These are phyloP conservation scores for Carex myosuroides DNA, from an alignment of 176 grass and related monocot species.

Conservation along the genomic window DNA sequence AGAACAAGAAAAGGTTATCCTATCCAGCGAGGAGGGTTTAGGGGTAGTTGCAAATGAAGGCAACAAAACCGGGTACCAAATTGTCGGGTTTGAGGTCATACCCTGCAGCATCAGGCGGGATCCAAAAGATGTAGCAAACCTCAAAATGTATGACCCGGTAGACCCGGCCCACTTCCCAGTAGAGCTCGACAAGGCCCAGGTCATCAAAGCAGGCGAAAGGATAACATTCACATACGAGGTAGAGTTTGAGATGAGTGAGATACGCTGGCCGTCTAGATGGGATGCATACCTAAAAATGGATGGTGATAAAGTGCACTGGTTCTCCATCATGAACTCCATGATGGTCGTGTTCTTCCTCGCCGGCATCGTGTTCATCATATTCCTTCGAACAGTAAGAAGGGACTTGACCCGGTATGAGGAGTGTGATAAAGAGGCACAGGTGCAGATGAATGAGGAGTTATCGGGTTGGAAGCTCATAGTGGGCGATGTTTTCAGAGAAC, in stretches of 20 bases:
- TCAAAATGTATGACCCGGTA: conserved; percentile 52
- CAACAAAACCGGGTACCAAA: conserved; percentile 57
- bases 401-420: conserved; percentile 80
- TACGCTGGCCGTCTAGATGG: conserved; percentile 73
- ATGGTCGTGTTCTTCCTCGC: conserved; percentile 85
- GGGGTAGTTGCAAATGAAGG: conserved; percentile 45
- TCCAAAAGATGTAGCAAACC: conserved; percentile 36
- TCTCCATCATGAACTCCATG: conserved; percentile 85
- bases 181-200: conserved; percentile 58
- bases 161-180: conserved; percentile 39
- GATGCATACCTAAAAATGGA: conserved; percentile 73
- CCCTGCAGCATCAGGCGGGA: conserved; percentile 66
- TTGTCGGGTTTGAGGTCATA: conserved; percentile 74
- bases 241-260: conserved; percentile 68
- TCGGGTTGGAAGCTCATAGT: conserved; percentile 86
- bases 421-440: conserved; percentile 69
- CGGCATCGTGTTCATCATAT: conserved; percentile 78
- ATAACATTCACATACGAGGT: conserved; percentile 75
- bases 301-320: conserved; percentile 79
- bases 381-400: conserved; percentile 66
- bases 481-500: conserved; percentile 80
- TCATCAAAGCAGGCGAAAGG: conserved; percentile 45
- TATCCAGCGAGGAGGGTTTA: conserved; percentile 56
- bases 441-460: conserved; percentile 83
- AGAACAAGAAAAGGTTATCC: conserved; percentile 38